phyloP scores from a whole-genome alignment of 139 green algal species.

The Pseudopediastrum boryanum region DNA sequence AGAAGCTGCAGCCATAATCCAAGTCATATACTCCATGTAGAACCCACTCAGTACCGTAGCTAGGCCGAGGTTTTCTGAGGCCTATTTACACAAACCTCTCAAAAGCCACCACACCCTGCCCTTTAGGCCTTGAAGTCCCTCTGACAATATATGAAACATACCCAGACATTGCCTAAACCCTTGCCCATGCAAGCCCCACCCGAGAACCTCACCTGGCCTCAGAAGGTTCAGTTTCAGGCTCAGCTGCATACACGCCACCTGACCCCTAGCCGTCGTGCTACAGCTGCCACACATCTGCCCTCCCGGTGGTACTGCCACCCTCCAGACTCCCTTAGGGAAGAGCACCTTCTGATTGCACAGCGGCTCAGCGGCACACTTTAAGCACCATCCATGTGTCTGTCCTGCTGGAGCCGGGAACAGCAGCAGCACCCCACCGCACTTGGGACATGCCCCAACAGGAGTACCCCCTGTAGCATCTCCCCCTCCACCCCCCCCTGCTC shows the following conservation, averaged over 20 bases:
- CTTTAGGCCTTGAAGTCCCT: not conserved
- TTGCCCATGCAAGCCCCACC: too few species aligned
- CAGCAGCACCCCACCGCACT: conserved; percentile 48
- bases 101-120: too few species aligned
- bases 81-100: too few species aligned
- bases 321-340: conserved; percentile 37
- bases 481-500: conserved; percentile 2
- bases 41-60: too few species aligned
- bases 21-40: too few species aligned
- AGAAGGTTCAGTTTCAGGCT: conserved; percentile 2
- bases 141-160: not conserved
- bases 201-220: conserved; percentile 10
- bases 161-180: not conserved
- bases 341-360: conserved; percentile 37
- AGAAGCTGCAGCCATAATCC: too few species aligned
- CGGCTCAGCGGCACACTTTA: conserved; percentile 16
- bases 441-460: conserved; percentile 43
- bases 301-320: not conserved
- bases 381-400: not conserved
- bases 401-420: conserved; percentile 30
- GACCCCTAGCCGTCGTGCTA: not conserved
- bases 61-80: too few species aligned
- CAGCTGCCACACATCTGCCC: conserved; percentile 11
- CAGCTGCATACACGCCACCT: not conserved
- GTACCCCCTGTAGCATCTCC: not conserved